Conservation (phyloP, 768 basidiomycete species). For the Lentinula sp. region DNA sequence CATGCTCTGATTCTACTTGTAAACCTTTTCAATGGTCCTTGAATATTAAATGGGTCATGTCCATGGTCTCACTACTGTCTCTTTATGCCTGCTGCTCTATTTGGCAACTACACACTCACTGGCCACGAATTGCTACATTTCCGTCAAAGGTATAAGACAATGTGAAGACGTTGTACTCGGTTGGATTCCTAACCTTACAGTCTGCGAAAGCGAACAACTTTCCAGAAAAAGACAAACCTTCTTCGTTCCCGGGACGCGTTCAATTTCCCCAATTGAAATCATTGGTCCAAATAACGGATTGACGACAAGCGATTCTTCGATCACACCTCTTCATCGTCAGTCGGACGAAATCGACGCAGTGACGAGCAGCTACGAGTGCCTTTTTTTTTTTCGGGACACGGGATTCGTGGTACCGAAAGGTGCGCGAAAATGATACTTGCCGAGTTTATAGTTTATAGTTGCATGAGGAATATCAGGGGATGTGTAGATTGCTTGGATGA, state of each 20-base stretch:
- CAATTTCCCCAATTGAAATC: background rate
- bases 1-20: no score
- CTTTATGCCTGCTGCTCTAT: no score
- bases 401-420: conserved; percentile 10
- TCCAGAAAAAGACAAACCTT: background rate
- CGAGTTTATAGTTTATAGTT: conserved; percentile 11
- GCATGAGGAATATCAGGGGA: conserved; percentile 9
- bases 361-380: background rate
- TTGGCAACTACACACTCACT: no score
- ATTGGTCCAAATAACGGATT: conserved; percentile 1
- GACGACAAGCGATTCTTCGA: background rate
- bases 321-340: background rate
- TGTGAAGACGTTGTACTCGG: no score
- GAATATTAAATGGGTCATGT: no score
- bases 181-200: background rate
- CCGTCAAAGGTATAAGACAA: no score
- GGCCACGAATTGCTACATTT: no score
- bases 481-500: background rate
- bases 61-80: no score
- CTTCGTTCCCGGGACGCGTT: background rate
- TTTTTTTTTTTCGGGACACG: background rate
- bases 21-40: no score
- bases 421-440: conserved; percentile 19
- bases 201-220: no score
- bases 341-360: background rate